phyloP scores from a whole-genome alignment of 2,329 filamentous ascomycete genomes.

The Pezicula neosporulosa region DNA sequence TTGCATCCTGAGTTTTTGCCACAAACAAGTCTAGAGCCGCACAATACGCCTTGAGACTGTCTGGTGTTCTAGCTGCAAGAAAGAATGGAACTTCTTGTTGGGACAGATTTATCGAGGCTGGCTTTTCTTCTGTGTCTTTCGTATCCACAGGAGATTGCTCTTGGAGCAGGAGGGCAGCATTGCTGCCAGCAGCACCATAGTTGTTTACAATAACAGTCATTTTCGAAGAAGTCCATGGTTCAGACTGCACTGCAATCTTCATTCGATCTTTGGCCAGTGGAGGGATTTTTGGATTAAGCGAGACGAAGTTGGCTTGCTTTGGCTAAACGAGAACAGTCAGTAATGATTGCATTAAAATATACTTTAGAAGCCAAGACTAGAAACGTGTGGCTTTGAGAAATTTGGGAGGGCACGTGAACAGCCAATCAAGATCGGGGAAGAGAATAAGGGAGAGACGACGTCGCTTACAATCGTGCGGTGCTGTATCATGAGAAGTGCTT shows the following conservation, averaged over 20 bases:
- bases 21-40: too few relatives aligned
- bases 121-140: background rate
- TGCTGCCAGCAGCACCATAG: constrained; percentile 20
- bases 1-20: too few relatives aligned
- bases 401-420: too few relatives aligned
- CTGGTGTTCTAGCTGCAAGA: too few relatives aligned
- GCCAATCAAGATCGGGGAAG: too few relatives aligned
- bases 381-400: too few relatives aligned
- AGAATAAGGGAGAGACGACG: too few relatives aligned
- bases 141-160: constrained; percentile 1
- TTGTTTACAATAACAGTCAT: constrained; percentile 15
- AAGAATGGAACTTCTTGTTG: too few relatives aligned
- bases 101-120: constrained; percentile 4
- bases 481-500: constrained; percentile 34
- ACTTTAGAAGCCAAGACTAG: too few relatives aligned
- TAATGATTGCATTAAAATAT: too few relatives aligned
- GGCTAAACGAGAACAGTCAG: background rate
- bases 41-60: too few relatives aligned
- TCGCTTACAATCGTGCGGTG: constrained; percentile 10
- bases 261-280: background rate
- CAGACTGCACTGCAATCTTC: background rate
- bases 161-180: constrained; percentile 12
- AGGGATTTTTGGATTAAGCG: constrained; percentile 27
- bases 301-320: constrained; percentile 22
- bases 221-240: background rate